Evolutionary conservation across 2,329 filamentous ascomycete species (phyloP).

Genomic region (Diplodia scrobiculata): DNA sequence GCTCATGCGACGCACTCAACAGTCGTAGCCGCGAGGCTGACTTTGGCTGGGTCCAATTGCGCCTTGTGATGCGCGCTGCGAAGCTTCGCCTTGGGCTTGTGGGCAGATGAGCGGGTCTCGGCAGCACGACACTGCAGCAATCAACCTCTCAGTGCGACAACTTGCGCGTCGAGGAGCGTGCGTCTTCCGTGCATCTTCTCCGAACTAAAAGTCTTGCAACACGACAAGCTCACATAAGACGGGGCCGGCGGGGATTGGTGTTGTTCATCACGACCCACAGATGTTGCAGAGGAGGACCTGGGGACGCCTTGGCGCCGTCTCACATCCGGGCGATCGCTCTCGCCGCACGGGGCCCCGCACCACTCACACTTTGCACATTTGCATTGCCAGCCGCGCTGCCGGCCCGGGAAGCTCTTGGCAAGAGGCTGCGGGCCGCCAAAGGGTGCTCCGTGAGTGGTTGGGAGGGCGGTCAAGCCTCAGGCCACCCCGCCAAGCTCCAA

Average conservation of each 20-base stretch:
- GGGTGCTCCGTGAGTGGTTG: background rate
- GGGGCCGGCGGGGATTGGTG: background rate
- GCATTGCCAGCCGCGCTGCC: background rate
- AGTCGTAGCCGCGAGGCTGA: constrained; percentile 8
- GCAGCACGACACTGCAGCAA: background rate
- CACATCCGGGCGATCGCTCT: constrained; percentile 15
- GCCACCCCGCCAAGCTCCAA: background rate
- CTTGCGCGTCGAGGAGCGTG: constrained; percentile 9
- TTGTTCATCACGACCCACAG: constrained; percentile 7
- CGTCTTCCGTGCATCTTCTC: background rate
- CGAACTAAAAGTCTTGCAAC: background rate
- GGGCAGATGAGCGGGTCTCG: constrained; percentile 7
- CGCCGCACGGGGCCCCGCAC: constrained; percentile 3
- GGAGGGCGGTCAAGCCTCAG: constrained; percentile 3
- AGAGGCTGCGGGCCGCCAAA: background rate
- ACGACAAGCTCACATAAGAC: background rate
- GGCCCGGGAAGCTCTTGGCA: background rate
- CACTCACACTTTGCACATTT: background rate
- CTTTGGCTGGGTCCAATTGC: constrained; percentile 4
- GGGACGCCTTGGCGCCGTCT: constrained; percentile 18
- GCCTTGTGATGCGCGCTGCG: background rate
- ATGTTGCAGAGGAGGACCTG: background rate
- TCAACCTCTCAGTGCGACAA: background rate
- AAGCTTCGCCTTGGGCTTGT: constrained; percentile 5
- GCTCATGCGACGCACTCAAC: constrained; percentile 1